phyloP scores from a whole-genome alignment of 2,329 filamentous ascomycete species.

The Pseudocercospora fuligena region DNA sequence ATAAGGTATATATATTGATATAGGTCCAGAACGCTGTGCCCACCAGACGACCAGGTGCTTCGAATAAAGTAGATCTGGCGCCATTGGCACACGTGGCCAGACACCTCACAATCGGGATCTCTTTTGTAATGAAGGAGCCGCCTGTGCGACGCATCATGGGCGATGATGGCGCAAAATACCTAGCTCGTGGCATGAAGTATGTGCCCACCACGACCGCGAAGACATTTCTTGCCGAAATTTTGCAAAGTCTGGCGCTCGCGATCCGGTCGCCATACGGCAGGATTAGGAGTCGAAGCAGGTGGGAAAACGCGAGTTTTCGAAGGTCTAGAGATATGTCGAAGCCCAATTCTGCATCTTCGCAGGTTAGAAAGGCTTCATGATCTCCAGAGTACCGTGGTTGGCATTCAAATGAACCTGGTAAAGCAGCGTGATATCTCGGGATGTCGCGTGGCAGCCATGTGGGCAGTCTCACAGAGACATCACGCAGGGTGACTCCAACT shows the following conservation, averaged over 20 bases:
- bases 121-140: background rate
- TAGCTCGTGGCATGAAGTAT: background rate
- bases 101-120: background rate
- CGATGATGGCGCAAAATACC: background rate
- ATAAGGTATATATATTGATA: constrained; percentile 10
- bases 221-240: background rate
- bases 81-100: constrained; percentile 17
- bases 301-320: background rate
- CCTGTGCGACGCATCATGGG: background rate
- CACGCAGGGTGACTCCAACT: background rate
- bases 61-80: constrained; percentile 18
- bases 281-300: background rate
- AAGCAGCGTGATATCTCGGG: constrained; percentile 18
- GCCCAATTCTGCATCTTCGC: background rate
- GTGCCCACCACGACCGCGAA: background rate
- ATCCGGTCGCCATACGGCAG: background rate
- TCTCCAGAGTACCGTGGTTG: constrained; percentile 21
- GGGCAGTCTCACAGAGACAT: background rate
- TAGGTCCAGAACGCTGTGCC: background rate
- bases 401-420: constrained; percentile 13
- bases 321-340: background rate
- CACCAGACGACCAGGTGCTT: constrained; percentile 7
- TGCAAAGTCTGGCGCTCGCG: background rate
- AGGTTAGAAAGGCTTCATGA: constrained; percentile 12
- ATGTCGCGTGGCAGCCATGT: constrained; percentile 27